Conservation (phyloP, 2,329 filamentous ascomycete genomes). For the Colletotrichum falcatum region DNA sequence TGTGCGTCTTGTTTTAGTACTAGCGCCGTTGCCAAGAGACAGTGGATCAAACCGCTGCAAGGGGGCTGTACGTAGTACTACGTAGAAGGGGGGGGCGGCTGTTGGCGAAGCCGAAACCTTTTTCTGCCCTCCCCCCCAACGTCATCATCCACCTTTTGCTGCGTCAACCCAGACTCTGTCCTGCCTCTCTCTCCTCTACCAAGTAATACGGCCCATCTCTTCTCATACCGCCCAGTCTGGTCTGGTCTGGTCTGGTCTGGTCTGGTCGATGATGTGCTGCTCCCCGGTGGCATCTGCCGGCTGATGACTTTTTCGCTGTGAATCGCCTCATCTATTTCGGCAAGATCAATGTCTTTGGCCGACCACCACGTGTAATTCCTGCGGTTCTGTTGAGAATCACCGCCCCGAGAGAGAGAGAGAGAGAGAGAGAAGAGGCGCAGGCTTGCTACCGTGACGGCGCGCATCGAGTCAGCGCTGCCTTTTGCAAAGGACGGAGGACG, state of each 20-base stretch:
- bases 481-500: neutral
- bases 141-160: neutral
- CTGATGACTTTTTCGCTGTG: neutral
- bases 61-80: too few species aligned
- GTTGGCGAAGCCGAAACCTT: conserved; percentile 39
- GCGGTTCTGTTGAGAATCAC: neutral
- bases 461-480: conserved; percentile 30
- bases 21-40: conserved; percentile 32
- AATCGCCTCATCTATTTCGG: conserved; percentile 32
- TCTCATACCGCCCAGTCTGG: conserved; percentile 12
- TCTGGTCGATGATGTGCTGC: conserved; percentile 20
- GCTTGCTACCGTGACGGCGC: neutral
- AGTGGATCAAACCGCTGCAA: conserved; percentile 41
- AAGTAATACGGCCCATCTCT: conserved; percentile 7
- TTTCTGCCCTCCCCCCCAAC: conserved; percentile 4
- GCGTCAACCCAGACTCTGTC: neutral
- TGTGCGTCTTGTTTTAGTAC: neutral
- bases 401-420: too few species aligned
- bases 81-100: conserved; percentile 39
- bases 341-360: conserved; percentile 6
- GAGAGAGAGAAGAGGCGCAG: conserved; percentile 14
- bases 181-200: neutral
- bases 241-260: neutral
- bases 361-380: too few species aligned
- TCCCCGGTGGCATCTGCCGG: conserved; percentile 13